Base-by-base conservation (phyloP, 441 rosid species). In the Pelargonium cotyledonis region DNA sequence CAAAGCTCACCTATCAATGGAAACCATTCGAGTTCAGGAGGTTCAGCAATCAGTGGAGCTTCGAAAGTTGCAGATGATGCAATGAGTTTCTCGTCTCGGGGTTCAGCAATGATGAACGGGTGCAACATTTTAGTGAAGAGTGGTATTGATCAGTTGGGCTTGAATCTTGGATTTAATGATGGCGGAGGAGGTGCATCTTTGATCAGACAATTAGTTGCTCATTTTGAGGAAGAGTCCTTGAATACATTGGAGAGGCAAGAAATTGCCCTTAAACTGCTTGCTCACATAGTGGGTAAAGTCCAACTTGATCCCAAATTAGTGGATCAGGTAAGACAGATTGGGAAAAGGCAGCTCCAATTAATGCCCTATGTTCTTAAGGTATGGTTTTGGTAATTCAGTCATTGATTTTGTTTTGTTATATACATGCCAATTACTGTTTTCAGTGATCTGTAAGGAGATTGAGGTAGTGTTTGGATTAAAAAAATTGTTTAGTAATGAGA, bases 231-330 rank as follows among this genome's bases (percentile, higher is more conserved):
- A 61, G 98, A 88, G 81, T 79, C 89, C 64, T 79, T 88, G 49
- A 94, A 89, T 80, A 84, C 81, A 73, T 81, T 92, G 87, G 98
- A 95, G 86, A 95, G 84, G 82, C 98, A 89, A 66, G 96, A 88
- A 76, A 82, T 92, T 80, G 90, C 93, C 3, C 91, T 80, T 68
- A 95, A 88, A 77, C 81, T 95, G 84, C 88, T 90, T 38, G 78
- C 94, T 11, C 97, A 85, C 72, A 76, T 89, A 57, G 72, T 89
- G 84, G 86, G 80, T 23, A 86, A 80, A 73, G 91, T 81, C 53
- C 86, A 79, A 79, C 75, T 92, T 75, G 95, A 92, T 70, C 70
- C 82, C 11, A 85, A 88, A 73, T 91, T 90, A 73, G 76, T 86
- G 81, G 91, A 88, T 80, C 92, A 83, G 68, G 86, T 95, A 65